Percentiles rank a stretch among this genome's conserved stretches.
These are phyloP conservation scores for Guyanaporus albipodus DNA, from an alignment of 768 basidiomycete genomes.

Conservation along the genomic window DNA sequence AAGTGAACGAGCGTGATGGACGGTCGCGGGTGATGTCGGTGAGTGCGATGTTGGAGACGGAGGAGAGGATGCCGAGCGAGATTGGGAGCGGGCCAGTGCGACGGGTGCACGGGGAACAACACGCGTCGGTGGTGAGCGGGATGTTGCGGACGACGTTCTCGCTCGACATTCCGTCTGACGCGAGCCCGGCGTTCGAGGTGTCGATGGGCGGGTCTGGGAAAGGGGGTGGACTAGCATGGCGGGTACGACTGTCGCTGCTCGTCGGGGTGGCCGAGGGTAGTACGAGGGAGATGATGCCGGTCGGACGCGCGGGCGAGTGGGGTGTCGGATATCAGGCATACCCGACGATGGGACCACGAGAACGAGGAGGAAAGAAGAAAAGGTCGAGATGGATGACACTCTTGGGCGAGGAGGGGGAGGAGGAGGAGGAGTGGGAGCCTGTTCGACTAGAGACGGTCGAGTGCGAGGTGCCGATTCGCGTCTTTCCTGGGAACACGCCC, in stretches of 20 bases:
- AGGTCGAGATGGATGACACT: too few species aligned
- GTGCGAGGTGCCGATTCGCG: slow-evolving; percentile 85
- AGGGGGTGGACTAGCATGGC: slow-evolving; percentile 84
- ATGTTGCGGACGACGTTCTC: slow-evolving; percentile 79
- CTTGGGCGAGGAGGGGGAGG: slow-evolving; percentile 40
- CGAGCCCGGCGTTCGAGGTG: slow-evolving; percentile 80
- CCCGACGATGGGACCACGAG: slow-evolving; percentile 54
- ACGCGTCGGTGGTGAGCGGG: slow-evolving; percentile 68
- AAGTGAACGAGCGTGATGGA: slow-evolving; percentile 72
- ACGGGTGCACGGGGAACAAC: slow-evolving; percentile 82
- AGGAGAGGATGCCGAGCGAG: slow-evolving; percentile 73
- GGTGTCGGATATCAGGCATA: slow-evolving; percentile 64
- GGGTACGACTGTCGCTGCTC: slow-evolving; percentile 79
- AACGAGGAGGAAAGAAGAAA: slow-evolving; percentile 32
- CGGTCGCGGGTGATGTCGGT: slow-evolving; percentile 82
- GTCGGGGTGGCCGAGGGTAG: slow-evolving; percentile 63
- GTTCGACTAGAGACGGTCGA: slow-evolving; percentile 79
- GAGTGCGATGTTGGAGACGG: slow-evolving; percentile 79
- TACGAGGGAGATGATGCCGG: slow-evolving; percentile 49
- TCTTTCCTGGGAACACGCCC: slow-evolving; percentile 88
- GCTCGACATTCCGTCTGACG: slow-evolving; percentile 90
- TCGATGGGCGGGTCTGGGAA: slow-evolving; percentile 40
- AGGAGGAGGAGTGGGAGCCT: background rate
- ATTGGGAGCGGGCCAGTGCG: slow-evolving; percentile 63
- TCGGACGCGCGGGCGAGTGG: slow-evolving; percentile 67